phyloP scores from a whole-genome alignment of 129 eudicot genomes.

The Saussurea involucrata region DNA sequence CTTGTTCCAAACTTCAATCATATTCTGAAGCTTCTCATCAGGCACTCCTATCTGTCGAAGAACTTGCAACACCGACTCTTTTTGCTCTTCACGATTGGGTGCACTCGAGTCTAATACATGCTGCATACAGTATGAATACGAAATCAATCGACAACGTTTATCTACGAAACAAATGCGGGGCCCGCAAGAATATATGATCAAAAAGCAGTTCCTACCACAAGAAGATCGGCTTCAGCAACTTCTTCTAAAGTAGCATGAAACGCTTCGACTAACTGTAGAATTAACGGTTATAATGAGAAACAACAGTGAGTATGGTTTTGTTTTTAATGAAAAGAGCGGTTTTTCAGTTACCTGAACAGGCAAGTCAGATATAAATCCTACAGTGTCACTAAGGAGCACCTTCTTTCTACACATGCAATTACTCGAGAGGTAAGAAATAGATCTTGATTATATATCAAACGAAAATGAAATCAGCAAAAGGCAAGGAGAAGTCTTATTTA shows the following conservation, averaged over 20 bases:
- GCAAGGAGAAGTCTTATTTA: constrained; percentile 17
- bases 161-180: neutral
- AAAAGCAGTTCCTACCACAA: constrained; percentile 62
- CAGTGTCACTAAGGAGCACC: constrained; percentile 95
- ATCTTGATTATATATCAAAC: neutral
- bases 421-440: neutral
- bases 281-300: neutral
- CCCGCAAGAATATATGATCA: neutral
- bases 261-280: constrained; percentile 82
- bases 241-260: constrained; percentile 98
- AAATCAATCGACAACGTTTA: neutral
- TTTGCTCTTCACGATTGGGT: constrained; percentile 74
- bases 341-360: constrained; percentile 76
- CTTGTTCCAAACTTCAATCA: constrained; percentile 99
- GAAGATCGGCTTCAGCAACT: constrained; percentile 98
- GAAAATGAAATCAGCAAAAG: neutral
- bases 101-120: constrained; percentile 97
- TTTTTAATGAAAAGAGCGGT: neutral
- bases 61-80: constrained; percentile 79
- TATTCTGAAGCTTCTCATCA: constrained; percentile 64
- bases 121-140: constrained; percentile 39
- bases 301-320: neutral
- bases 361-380: constrained; percentile 93
- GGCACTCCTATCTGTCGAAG: constrained; percentile 78
- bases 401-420: constrained; percentile 56